phyloP scores from a whole-genome alignment of 2,329 filamentous ascomycete species.

The Colletotrichum sansevieriae region DNA sequence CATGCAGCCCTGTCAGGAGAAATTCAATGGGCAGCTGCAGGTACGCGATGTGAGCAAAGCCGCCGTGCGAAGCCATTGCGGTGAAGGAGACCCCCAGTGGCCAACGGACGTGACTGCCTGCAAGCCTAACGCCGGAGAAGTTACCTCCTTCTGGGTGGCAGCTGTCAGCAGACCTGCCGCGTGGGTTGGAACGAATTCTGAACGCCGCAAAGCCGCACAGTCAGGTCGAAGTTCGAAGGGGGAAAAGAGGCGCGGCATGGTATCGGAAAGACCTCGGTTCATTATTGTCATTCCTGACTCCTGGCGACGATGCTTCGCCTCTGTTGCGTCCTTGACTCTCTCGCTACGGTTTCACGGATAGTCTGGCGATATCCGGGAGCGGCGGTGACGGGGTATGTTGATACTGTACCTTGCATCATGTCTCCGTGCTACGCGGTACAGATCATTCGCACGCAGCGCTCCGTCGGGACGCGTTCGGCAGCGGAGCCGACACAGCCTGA shows the following conservation, averaged over 20 bases:
- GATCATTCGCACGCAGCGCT: not conserved
- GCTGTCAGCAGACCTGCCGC: not conserved
- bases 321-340: conserved; percentile 16
- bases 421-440: conserved; percentile 6
- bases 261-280: not conserved
- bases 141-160: not conserved
- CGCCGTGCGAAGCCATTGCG: not conserved
- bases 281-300: not conserved
- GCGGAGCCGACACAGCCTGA: conserved; percentile 26
- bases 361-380: conserved; percentile 10
- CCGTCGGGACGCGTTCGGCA: conserved; percentile 20
- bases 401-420: conserved; percentile 20
- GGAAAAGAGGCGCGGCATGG: not conserved
- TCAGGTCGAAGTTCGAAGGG: not conserved
- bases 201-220: conserved; percentile 3
- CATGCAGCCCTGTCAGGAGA: conserved; percentile 2
- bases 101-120: not conserved
- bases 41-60: not conserved
- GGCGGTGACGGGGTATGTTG: not conserved
- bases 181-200: not conserved
- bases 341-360: conserved; percentile 18
- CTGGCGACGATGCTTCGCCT: not conserved
- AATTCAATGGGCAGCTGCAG: conserved; percentile 8
- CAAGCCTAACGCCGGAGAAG: not conserved
- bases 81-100: not conserved